Percentiles rank a stretch among this genome's conserved stretches.
These are phyloP conservation scores for Lentinus brumalis DNA, from an alignment of 768 basidiomycete species.

Conservation along the genomic window DNA sequence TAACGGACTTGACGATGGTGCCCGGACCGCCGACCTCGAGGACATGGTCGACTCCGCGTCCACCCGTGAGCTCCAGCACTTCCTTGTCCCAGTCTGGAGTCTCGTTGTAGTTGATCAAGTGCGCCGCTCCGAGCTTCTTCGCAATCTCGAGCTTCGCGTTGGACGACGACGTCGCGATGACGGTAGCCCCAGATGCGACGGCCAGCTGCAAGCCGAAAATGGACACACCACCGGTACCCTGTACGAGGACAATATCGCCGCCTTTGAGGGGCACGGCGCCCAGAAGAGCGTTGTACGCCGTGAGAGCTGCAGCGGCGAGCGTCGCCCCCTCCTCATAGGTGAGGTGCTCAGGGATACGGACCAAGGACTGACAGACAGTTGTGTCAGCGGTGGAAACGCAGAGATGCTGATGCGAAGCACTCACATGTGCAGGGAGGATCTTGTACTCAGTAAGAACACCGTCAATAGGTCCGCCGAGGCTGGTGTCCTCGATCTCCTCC, in stretches of 20 bases:
- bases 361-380: constrained; percentile 33
- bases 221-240: constrained; percentile 60
- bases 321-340: constrained; percentile 67
- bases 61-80: constrained; percentile 40
- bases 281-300: constrained; percentile 61
- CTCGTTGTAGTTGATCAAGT: constrained; percentile 64
- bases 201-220: constrained; percentile 63
- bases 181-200: constrained; percentile 60
- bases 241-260: constrained; percentile 60
- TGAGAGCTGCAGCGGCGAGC: constrained; percentile 62
- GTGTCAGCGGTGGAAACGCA: too few species aligned
- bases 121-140: constrained; percentile 50
- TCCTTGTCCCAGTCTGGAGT: constrained; percentile 61
- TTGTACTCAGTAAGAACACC: constrained; percentile 59
- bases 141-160: constrained; percentile 61
- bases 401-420: constrained; percentile 1
- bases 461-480: constrained; percentile 49
- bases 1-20: constrained; percentile 49
- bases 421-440: constrained; percentile 47
- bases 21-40: constrained; percentile 57
- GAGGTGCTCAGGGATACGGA: constrained; percentile 57
- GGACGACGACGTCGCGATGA: constrained; percentile 69
- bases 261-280: constrained; percentile 55
- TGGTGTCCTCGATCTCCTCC: constrained; percentile 35
- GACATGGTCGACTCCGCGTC: constrained; percentile 39